Evolutionary conservation across 192 early-diverging fungal species (phyloP).

Genomic region (Linderina pennispora): DNA sequence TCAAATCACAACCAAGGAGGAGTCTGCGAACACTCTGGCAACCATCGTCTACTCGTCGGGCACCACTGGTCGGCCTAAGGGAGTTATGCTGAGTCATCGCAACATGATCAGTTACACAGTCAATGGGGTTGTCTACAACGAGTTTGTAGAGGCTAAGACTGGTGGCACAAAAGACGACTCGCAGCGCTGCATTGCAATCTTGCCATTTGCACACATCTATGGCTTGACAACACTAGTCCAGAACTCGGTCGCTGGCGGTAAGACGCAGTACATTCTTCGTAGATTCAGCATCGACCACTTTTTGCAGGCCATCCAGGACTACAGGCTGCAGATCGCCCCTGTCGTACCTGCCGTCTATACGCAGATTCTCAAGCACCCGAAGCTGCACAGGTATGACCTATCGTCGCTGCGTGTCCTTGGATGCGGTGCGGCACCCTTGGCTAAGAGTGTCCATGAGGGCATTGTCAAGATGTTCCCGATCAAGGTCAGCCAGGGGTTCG

Average conservation of each 20-base stretch:
- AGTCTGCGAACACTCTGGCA: conserved; percentile 8
- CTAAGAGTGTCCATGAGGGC: conserved; percentile 45
- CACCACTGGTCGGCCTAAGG: conserved; percentile 62
- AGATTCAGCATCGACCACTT: conserved; percentile 62
- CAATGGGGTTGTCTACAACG: no score
- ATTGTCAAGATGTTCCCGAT: conserved; percentile 36
- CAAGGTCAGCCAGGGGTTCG: conserved; percentile 46
- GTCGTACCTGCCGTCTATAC: conserved; percentile 57
- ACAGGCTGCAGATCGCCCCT: conserved; percentile 52
- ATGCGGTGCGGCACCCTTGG: conserved; percentile 70
- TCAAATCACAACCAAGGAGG: conserved; percentile 14
- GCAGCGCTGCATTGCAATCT: conserved; percentile 15
- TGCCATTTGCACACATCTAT: conserved; percentile 66
- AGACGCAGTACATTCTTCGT: conserved; percentile 58
- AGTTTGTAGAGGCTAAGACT: no score
- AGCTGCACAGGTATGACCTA: conserved; percentile 63
- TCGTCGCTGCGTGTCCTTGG: conserved; percentile 52
- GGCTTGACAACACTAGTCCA: conserved; percentile 41
- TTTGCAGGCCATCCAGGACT: conserved; percentile 54
- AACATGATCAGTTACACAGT: conserved; percentile 67
- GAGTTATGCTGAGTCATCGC: conserved; percentile 70
- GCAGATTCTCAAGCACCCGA: conserved; percentile 57
- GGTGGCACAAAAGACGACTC: no score
- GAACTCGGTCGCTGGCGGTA: conserved; percentile 23
- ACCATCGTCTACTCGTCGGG: conserved; percentile 30